Base-by-base conservation (phyloP, 2,329 filamentous ascomycete species). In the Epichloe scottii region DNA sequence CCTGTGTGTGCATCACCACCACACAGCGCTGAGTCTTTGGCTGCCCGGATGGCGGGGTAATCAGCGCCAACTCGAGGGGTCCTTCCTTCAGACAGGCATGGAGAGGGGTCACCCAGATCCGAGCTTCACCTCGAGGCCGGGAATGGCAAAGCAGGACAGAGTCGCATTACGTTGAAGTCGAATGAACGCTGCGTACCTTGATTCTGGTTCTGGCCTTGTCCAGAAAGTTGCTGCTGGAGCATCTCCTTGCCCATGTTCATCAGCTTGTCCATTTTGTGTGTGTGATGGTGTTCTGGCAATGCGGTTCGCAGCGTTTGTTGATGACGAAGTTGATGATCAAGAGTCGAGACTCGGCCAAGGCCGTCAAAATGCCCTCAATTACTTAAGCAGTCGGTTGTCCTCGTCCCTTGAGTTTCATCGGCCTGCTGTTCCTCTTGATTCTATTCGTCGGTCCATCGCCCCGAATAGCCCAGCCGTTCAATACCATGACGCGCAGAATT, bases 191-290 rank as follows among this genome's bases (percentile, higher is more conserved):
- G 26, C 26, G 26, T 30, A 30, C 26, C 26, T 30, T 30, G 26
- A 53, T 42, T 43, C 45, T 53, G 47, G 5, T n/a, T 35, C 26
- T 48, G 48, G 3, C 35, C 48, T 17, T 53, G 44, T 17, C 48
- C 51, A 17, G 51, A 50, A 38, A 51, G 30, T 17, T 45, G 48
- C 48, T 51, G 43, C 48, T 48, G 48, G 21, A 53, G 51, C 40
- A 53, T 45, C 30, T 68, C 64, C 58, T 67, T 68, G 50, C 66
- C 68, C 19, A 60, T 62, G 58, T 55, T 66, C 55, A 71, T 53
- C 53, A 71, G 52, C 51, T 64, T 67, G 41, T 71, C 67, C 69
- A 71, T 71, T 33, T 17, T 12, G n/a, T 4, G 6, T n/a, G 30
- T 62, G 56, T 46, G 41, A 51, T 26, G 33, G 49, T 54, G 17